Percentiles rank a stretch among this genome's conserved stretches.
phyloP scores from a whole-genome alignment of 2,329 filamentous ascomycete genomes.

The Raffaelea ambrosiae region DNA sequence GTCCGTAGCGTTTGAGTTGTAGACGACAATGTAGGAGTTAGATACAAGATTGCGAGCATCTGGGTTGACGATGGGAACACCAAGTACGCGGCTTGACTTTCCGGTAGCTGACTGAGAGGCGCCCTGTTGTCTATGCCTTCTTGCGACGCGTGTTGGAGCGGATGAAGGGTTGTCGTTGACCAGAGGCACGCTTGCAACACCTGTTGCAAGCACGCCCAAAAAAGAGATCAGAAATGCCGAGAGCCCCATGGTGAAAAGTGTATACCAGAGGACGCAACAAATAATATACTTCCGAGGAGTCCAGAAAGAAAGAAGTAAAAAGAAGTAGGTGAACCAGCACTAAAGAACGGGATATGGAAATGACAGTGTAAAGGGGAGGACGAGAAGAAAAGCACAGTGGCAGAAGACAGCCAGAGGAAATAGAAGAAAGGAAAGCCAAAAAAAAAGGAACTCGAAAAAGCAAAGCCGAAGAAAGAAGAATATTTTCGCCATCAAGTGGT shows the following conservation, averaged over 20 bases:
- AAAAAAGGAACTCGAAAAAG: too few relatives aligned
- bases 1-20: conserved; percentile 44
- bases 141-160: background rate
- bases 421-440: background rate
- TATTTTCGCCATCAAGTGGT: background rate
- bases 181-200: background rate
- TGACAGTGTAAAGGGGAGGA: too few relatives aligned
- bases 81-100: conserved; percentile 17
- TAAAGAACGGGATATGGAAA: too few relatives aligned
- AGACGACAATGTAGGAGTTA: conserved; percentile 57
- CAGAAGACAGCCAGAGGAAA: background rate
- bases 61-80: conserved; percentile 41
- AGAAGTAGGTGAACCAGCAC: background rate
- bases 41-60: conserved; percentile 39
- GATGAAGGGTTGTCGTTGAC: background rate
- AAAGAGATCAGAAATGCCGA: conserved; percentile 7
- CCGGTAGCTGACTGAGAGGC: background rate
- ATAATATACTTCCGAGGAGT: too few relatives aligned
- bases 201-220: conserved; percentile 6
- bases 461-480: background rate
- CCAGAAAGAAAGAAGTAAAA: background rate
- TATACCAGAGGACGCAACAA: too few relatives aligned
- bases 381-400: background rate
- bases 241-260: conserved; percentile 15
- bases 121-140: background rate